Percentiles rank a stretch among this genome's conserved stretches.
These are phyloP conservation scores for Aspergillus neotritici DNA, from an alignment of 2,329 filamentous ascomycete species.

Conservation along the genomic window DNA sequence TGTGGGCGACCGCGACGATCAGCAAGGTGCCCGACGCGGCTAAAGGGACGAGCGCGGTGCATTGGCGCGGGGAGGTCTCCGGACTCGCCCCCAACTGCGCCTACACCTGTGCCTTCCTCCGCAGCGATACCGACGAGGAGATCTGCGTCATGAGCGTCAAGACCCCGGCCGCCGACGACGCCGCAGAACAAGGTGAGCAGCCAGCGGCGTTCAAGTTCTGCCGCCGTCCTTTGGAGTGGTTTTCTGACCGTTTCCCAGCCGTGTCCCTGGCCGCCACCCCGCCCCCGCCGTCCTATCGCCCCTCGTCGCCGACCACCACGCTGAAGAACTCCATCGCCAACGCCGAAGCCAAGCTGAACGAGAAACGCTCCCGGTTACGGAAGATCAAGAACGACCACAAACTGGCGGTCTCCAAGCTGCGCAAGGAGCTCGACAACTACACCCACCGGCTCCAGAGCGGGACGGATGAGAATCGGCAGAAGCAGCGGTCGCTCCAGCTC, in stretches of 20 bases:
- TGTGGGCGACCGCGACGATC: constrained; percentile 59
- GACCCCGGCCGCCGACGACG: constrained; percentile 53
- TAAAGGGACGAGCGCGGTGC: constrained; percentile 40
- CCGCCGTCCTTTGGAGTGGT: background rate
- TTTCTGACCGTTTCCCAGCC: constrained; percentile 11
- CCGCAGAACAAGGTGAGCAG: constrained; percentile 50
- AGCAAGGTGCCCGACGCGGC: constrained; percentile 41
- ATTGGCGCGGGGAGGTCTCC: constrained; percentile 59
- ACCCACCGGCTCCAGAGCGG: constrained; percentile 54
- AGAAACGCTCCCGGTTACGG: constrained; percentile 54
- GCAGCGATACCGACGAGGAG: constrained; percentile 51
- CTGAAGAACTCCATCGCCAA: constrained; percentile 60
- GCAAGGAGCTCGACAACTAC: constrained; percentile 57
- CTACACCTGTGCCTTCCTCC: constrained; percentile 59
- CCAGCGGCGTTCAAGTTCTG: background rate
- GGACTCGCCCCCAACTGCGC: constrained; percentile 60
- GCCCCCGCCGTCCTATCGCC: constrained; percentile 54
- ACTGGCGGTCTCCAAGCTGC: constrained; percentile 51
- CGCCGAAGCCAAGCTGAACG: constrained; percentile 55
- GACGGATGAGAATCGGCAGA: constrained; percentile 57
- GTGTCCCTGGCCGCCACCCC: constrained; percentile 42
- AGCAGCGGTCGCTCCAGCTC: constrained; percentile 56
- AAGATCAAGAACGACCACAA: constrained; percentile 59
- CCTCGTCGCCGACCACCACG: constrained; percentile 60
- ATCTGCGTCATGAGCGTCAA: constrained; percentile 58